Evolutionary conservation across 306 rosid genomes (phyloP), one percentile per base, ranked within the genome.

Genomic region (Leucaena leucocephala): DNA sequence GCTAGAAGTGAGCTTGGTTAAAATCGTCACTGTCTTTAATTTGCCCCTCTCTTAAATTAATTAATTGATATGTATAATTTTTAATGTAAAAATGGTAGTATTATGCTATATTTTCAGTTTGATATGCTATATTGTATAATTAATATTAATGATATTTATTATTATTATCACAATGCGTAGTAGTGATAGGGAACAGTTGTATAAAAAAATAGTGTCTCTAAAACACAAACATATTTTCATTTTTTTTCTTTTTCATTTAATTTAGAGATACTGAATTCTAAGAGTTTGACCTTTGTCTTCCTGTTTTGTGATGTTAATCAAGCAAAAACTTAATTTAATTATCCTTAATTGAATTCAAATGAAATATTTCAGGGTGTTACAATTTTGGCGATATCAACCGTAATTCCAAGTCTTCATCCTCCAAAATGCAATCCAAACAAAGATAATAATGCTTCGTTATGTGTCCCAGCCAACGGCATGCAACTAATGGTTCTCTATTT

Each of bases 341-440:
- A 27, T 27, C 27, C 27, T 27, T 27, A 27, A 27, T 27, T 27
- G 27, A 27, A 27, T 27, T 27, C 27, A 27, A 0, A 27, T 27
- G 27, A 27, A 27, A 68, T 61, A 57, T 6, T 57, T 5, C 8
- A 94, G 98, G 98, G 98, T 22, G 93, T 94, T 6, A 85, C 97
- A 54, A 74, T 92, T 44, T 85, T 94, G 84, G 87, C 97, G 9
- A 88, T 92, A 72, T 94, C 98, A 46, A 92, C 97, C 46, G 66
- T 81, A 78, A 52, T 94, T 79, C 93, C 92, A 46, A 87, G 93
- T 84, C 90, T 94, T n/a, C 93, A 86, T 42, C 98, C 97, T 7
- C 91, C 93, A 8, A 90, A 88, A 79, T 90, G 98, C 86, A 39
- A 74, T 0, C 64, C 34, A n/a, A 21, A 55, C 2, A 73, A 3